A percentile compares a stretch with the other conserved stretches of the same genome.
Conservation (phyloP, 345 rosid species). For the Eucalyptus marginata region DNA sequence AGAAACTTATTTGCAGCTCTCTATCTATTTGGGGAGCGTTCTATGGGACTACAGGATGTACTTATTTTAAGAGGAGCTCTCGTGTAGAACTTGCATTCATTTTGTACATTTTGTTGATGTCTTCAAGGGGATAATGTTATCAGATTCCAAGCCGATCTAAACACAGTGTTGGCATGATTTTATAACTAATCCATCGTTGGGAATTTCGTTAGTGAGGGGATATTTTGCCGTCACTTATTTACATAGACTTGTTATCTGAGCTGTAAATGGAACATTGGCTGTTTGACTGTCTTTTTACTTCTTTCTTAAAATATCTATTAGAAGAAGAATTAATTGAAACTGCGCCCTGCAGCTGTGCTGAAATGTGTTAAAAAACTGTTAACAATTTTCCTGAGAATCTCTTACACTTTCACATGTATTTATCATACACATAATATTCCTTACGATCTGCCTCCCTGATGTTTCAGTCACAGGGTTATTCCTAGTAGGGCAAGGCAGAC, state of each 20-base stretch:
- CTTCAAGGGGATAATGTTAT: not conserved
- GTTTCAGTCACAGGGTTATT: not conserved
- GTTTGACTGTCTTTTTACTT: not conserved
- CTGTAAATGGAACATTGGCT: not conserved
- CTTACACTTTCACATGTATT: not conserved
- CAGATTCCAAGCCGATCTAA: not conserved
- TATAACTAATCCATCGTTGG: not conserved
- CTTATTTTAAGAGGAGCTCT: not conserved
- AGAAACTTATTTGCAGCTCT: not conserved
- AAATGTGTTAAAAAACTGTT: not conserved
- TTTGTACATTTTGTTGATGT: not conserved
- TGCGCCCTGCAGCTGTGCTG: not conserved
- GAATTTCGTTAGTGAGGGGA: not conserved
- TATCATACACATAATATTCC: not conserved
- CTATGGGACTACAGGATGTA: not conserved
- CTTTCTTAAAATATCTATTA: not conserved
- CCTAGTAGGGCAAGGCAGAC: not conserved
- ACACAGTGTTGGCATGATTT: not conserved
- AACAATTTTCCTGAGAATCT: not conserved
- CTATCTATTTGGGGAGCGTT: not conserved
- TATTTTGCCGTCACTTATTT: not conserved
- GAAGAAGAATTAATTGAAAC: not conserved
- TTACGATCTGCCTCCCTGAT: not conserved
- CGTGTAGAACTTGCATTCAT: not conserved
- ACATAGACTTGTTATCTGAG: not conserved